These are phyloP conservation scores for Martiniozyma abietophila DNA, from an alignment of 805 yeast genomes.

Conservation along the genomic window DNA sequence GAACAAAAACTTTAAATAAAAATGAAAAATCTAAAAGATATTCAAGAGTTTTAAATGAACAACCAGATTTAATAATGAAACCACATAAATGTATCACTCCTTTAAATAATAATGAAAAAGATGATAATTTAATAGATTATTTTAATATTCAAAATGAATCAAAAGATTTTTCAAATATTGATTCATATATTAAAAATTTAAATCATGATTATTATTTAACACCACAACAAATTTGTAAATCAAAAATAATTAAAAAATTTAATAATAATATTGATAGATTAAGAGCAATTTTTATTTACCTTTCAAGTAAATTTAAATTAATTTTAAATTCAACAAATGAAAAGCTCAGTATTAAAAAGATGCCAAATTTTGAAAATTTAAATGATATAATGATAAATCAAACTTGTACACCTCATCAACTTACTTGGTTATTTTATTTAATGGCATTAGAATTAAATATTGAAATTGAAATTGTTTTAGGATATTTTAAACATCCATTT, in stretches of 20 bases:
- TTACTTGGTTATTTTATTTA: conserved; percentile 67
- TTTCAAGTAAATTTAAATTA: conserved; percentile 49
- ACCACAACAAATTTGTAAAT: conserved; percentile 28
- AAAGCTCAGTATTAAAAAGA: conserved; percentile 23
- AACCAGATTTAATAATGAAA: conserved; percentile 54
- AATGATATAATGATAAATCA: conserved; percentile 21
- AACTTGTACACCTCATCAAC: conserved; percentile 39
- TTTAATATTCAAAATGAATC: conserved; percentile 16
- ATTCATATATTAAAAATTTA: conserved; percentile 30
- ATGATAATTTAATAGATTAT: conserved; percentile 7
- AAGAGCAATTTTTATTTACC: conserved; percentile 56
- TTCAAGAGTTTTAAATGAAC: conserved; percentile 48
- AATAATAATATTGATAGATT: conserved; percentile 45
- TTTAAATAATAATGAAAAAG: conserved; percentile 39
- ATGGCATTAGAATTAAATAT: conserved; percentile 64
- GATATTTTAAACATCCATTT: conserved; percentile 76
- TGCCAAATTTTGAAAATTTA: conserved; percentile 20
- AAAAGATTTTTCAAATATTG: conserved; percentile 31
- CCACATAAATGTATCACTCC: conserved; percentile 42
- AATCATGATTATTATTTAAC: conserved; percentile 31
- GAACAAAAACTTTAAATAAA: conserved; percentile 61
- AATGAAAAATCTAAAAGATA: conserved; percentile 66
- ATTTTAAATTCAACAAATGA: conserved; percentile 30
- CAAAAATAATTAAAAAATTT: conserved; percentile 48
- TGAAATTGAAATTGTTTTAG: conserved; percentile 68